Evolutionary conservation across 495 filamentous ascomycete genomes (phyloP), one percentile per base, ranked within the genome.

Genomic region (Penicillium coprophilum): DNA sequence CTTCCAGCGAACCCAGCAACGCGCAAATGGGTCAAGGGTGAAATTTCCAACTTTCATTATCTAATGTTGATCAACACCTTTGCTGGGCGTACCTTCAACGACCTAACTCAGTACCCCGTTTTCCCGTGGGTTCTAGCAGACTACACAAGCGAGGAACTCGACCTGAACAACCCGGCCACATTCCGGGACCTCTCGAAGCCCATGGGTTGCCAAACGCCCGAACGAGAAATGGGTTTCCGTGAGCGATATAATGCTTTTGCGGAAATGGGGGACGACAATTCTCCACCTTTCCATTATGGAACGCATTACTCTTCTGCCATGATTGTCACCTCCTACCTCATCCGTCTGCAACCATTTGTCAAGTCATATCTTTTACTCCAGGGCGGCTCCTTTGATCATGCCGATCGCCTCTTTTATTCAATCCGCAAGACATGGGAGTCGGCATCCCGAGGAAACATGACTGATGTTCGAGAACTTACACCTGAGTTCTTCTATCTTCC

Each of bases 271-370:
- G 92, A 94, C 63, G 77, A 84, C 9, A 82, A 82, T 34, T 75
- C 82, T 10, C 87, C 87, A 15, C 87, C 95, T 3, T 98, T 97
- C 67, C 95, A 98, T 70, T 97, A 97, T 65, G 94, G 94, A 39
- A 98, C 94, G 6, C 94, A 98, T 67, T 98, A 97, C 70, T 97
- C 95, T 20, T 97, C 94, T 6, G 95, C 94, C 19, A 98, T 97
- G 94, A 97, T 96, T 50, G 94, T 98, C 23, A 87, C 91, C 28
- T 96, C 92, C 0, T 98, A 96, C 64, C 81, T 98, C 41, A 97
- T 97, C 59, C 87, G 94, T 6, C 77, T 98, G 12, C 93, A 96
- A 58, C 94, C 94, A 0, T 98, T 97, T 68, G 92, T 96, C 50
- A 89, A 96, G 63, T 96, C 95, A 2, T 97, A 92, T 66, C 81